Base-by-base conservation (phyloP, 2,329 filamentous ascomycete species). In the Sclerotinia trifoliorum region DNA sequence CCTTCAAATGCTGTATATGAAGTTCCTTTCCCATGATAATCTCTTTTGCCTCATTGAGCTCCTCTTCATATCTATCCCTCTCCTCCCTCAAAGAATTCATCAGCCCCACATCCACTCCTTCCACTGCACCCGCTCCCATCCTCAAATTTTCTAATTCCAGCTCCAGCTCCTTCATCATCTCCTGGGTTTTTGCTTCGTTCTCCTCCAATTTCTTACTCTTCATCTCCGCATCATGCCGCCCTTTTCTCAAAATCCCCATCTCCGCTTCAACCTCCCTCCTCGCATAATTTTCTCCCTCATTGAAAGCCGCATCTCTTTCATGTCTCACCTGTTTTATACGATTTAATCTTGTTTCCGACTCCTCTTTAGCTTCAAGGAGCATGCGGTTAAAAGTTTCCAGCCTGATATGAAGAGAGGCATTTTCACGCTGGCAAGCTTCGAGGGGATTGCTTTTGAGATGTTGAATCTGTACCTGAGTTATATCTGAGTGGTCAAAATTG, bases 381-480 rank as follows among this genome's bases (percentile, higher is more conserved):
- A 66, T 48, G 5, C 35, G 55, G 52, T 66, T 48, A 5, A 60
- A 51, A 6, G 55, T 60, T n/a, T 48, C 55, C 15, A 60, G 44
- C 26, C 35, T 24, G 8, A 29, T 49, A n/a, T 32, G 55, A n/a
- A 66, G 55, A 1, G 44, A 49, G 49, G 13, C 44, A 52, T 61
- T 66, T 51, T 66, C 65, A 24, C 55, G 32, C 24, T 52, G 65
- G n/a, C 65, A 66, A 26, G 65, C 65, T 21, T 66, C 65, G 7
- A 66, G 65, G 6, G 54, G 44, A 15, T 66, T 61, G 10, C 7
- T 7, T 26, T 49, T 44, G 17, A 66, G 65, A 39, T 61, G n/a
- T 19, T 42, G 35, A n/a, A 66, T 26, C 8, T 66, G 55, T 11
- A 44, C 44, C 10, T 15, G 29, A 7, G 55, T 60, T 17, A 66